phyloP scores from a whole-genome alignment of 371 early-diverging fungal species.

The Catenaria anguillulae region DNA sequence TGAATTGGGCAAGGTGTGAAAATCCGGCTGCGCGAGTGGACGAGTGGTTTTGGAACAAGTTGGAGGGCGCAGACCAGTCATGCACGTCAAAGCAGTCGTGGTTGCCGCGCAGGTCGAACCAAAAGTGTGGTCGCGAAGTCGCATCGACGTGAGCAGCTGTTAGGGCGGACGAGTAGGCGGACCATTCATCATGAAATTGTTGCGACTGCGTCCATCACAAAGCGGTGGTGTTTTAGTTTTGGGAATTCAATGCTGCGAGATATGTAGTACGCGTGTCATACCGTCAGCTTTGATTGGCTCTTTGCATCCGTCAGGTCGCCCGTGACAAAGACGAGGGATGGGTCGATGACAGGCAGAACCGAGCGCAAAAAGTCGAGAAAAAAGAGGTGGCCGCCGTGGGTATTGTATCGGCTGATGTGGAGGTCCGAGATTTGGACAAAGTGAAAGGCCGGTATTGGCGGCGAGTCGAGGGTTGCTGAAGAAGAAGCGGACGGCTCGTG shows the following conservation, averaged over 20 bases:
- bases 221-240: too few species aligned
- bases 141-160: constrained; percentile 17
- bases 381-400: constrained; percentile 49
- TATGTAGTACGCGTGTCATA: neutral
- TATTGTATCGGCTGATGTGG: constrained; percentile 56
- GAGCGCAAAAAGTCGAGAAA: constrained; percentile 30
- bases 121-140: constrained; percentile 27
- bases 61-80: constrained; percentile 39
- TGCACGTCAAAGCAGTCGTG: constrained; percentile 73
- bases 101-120: constrained; percentile 76
- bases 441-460: neutral
- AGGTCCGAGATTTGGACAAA: constrained; percentile 32
- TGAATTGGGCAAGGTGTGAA: constrained; percentile 33
- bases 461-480: too few species aligned
- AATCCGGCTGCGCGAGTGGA: constrained; percentile 43
- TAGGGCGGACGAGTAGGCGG: constrained; percentile 45
- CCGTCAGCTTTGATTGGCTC: constrained; percentile 26
- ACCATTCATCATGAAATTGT: constrained; percentile 75
- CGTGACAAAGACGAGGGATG: constrained; percentile 24
- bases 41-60: constrained; percentile 44
- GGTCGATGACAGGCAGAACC: constrained; percentile 22
- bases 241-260: constrained; percentile 21
- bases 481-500: too few species aligned
- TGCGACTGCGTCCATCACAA: constrained; percentile 44
- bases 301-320: constrained; percentile 81